phyloP scores from a whole-genome alignment of 176 grass and related monocot species.

The Poa annua region DNA sequence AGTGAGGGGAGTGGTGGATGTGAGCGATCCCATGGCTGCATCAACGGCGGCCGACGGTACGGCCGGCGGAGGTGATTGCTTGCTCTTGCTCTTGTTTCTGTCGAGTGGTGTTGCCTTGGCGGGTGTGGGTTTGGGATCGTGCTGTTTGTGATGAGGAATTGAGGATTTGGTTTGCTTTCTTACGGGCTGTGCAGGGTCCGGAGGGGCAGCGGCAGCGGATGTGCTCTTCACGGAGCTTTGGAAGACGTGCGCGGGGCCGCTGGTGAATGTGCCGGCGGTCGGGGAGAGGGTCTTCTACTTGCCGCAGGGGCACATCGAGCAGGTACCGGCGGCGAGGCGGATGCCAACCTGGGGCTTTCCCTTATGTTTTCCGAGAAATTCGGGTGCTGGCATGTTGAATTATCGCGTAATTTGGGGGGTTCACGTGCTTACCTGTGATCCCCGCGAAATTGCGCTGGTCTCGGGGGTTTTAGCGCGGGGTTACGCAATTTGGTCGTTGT shows the following conservation, averaged over 20 bases:
- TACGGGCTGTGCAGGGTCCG: slow-evolving; percentile 15
- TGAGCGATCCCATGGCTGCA: slow-evolving; percentile 1
- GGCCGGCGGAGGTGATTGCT: background rate
- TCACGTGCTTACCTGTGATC: background rate
- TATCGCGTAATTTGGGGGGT: background rate
- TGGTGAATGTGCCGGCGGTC: slow-evolving; percentile 65
- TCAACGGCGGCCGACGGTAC: background rate
- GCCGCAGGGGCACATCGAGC: slow-evolving; percentile 93
- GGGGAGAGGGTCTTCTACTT: slow-evolving; percentile 85
- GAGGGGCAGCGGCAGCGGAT: slow-evolving; percentile 37
- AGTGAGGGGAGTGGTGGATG: slow-evolving; percentile 11
- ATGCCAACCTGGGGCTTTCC: background rate
- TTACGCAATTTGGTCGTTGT: background rate
- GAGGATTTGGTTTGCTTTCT: background rate
- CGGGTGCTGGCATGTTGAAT: background rate
- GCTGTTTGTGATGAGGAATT: background rate
- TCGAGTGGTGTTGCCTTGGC: background rate
- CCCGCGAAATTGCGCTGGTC: background rate
- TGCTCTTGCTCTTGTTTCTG: background rate
- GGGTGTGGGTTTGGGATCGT: background rate
- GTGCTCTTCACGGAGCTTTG: slow-evolving; percentile 80
- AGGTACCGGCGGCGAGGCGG: slow-evolving; percentile 44
- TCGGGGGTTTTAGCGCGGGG: background rate
- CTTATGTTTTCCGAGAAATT: background rate
- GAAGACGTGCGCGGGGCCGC: slow-evolving; percentile 85